Conservation (phyloP, 23 red algal genomes). For the Porphyridium purpureum region DNA sequence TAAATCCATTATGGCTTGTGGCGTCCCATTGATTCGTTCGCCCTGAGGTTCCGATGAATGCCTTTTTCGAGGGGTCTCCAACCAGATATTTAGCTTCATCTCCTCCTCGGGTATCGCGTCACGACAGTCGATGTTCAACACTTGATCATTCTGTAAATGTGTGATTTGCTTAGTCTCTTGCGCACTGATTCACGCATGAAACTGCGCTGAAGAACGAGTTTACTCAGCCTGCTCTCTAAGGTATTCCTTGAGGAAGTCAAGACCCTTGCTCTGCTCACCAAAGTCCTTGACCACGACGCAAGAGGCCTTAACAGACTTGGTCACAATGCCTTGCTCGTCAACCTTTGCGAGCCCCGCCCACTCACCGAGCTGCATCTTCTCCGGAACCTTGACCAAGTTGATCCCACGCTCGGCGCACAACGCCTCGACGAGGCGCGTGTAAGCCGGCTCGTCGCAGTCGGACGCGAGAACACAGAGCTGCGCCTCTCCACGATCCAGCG, state of each 20-base stretch:
- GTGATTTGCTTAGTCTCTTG: no score
- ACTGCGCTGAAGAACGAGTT: no score
- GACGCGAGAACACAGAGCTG: constrained; percentile 78
- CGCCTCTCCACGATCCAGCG: constrained; percentile 72
- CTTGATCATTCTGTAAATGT: no score
- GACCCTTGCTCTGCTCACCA: constrained; percentile 73
- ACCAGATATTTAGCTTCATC: no score
- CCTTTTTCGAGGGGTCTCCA: no score
- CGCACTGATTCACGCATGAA: no score
- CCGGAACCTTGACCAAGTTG: constrained; percentile 74
- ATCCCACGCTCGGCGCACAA: constrained; percentile 61
- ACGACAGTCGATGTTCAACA: no score
- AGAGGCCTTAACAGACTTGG: constrained; percentile 66
- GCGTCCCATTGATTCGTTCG: no score
- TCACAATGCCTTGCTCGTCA: constrained; percentile 82
- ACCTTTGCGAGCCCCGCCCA: constrained; percentile 97
- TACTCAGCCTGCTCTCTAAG: no score
- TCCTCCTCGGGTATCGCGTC: no score
- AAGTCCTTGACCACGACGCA: constrained; percentile 99
- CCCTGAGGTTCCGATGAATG: no score
- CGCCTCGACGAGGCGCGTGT: constrained; percentile 56
- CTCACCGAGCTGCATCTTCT: constrained; percentile 91
- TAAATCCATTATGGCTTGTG: no score
- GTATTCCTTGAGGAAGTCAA: constrained; percentile 88
- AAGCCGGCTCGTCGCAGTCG: constrained; percentile 75